Percentiles rank a stretch among this genome's conserved stretches.
These are phyloP conservation scores for Colletotrichum euphorbiae DNA, from an alignment of 2,329 filamentous ascomycete genomes.

Conservation along the genomic window DNA sequence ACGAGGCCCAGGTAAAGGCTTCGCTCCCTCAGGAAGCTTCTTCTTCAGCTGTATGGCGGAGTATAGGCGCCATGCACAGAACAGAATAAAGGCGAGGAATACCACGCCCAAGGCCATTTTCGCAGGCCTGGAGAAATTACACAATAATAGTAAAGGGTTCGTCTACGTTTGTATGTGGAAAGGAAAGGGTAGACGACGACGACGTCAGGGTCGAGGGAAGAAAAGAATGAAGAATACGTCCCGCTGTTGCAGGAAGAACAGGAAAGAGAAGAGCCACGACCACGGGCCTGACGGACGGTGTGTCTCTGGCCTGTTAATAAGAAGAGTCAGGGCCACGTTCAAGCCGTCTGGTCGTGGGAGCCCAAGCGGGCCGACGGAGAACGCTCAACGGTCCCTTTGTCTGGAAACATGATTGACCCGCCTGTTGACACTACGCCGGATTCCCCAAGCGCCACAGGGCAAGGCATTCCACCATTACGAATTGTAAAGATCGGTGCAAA, in stretches of 20 bases:
- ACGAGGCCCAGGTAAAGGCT: slow-evolving; percentile 47
- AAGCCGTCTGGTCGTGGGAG: slow-evolving; percentile 31
- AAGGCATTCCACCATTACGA: slow-evolving; percentile 3
- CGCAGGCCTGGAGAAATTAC: not conserved
- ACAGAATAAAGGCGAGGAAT: slow-evolving; percentile 33
- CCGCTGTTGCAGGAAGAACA: slow-evolving; percentile 30
- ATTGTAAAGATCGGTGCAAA: slow-evolving; percentile 10
- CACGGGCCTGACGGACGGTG: slow-evolving; percentile 26
- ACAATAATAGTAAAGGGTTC: slow-evolving; percentile 5
- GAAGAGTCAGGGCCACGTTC: slow-evolving; percentile 32
- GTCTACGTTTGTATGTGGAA: not conserved
- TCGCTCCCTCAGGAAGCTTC: slow-evolving; percentile 44
- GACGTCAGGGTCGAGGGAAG: slow-evolving; percentile 9
- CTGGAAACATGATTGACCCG: slow-evolving; percentile 32
- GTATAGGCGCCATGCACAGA: slow-evolving; percentile 37
- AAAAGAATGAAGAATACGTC: slow-evolving; percentile 27
- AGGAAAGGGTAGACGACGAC: not conserved
- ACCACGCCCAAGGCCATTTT: slow-evolving; percentile 37
- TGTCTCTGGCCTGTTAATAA: slow-evolving; percentile 38
- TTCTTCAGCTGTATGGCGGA: slow-evolving; percentile 35
- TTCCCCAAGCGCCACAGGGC: slow-evolving; percentile 33
- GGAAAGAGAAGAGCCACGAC: slow-evolving; percentile 14
- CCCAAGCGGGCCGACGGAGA: slow-evolving; percentile 36
- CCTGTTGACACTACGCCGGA: slow-evolving; percentile 19
- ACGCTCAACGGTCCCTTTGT: slow-evolving; percentile 36